Conservation (phyloP, 768 basidiomycete species). For the Suillus fuscotomentosus region DNA sequence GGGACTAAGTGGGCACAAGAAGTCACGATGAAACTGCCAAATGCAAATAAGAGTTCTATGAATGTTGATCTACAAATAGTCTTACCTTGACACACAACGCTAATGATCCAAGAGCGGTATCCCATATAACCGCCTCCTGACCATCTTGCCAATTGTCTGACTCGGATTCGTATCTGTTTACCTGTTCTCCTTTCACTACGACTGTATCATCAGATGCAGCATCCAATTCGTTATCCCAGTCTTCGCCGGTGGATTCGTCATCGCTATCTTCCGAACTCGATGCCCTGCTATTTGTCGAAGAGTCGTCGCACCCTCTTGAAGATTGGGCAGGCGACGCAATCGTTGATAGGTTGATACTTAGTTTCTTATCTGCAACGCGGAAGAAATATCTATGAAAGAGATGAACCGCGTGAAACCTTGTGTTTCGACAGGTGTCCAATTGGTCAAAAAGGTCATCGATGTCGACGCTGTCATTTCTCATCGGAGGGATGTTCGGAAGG, state of each 20-base stretch:
- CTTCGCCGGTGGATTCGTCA: slow-evolving; percentile 4
- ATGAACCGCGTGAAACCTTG: slow-evolving; percentile 64
- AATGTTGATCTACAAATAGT: neutral
- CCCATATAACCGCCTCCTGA: slow-evolving; percentile 46
- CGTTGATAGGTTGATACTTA: neutral
- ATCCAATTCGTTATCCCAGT: slow-evolving; percentile 3
- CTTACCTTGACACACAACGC: slow-evolving; percentile 61
- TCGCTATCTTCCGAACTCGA: slow-evolving; percentile 6
- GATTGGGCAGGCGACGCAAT: neutral
- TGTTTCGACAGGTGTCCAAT: slow-evolving; percentile 51
- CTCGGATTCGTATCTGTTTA: neutral
- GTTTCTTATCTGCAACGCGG: slow-evolving; percentile 25
- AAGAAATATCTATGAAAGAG: slow-evolving; percentile 59
- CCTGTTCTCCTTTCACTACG: neutral
- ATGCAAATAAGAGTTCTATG: neutral
- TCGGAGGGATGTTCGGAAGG: neutral
- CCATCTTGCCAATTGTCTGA: neutral
- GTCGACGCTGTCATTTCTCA: neutral
- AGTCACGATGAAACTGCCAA: slow-evolving; percentile 61
- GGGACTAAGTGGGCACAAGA: slow-evolving; percentile 52
- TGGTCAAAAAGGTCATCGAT: slow-evolving; percentile 44
- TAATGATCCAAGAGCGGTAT: slow-evolving; percentile 56
- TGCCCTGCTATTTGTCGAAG: neutral
- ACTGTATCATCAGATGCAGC: neutral
- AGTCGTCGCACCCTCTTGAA: neutral